These are phyloP conservation scores for Mucor ambiguus DNA, from an alignment of 371 early-diverging fungal genomes.

Conservation along the genomic window DNA sequence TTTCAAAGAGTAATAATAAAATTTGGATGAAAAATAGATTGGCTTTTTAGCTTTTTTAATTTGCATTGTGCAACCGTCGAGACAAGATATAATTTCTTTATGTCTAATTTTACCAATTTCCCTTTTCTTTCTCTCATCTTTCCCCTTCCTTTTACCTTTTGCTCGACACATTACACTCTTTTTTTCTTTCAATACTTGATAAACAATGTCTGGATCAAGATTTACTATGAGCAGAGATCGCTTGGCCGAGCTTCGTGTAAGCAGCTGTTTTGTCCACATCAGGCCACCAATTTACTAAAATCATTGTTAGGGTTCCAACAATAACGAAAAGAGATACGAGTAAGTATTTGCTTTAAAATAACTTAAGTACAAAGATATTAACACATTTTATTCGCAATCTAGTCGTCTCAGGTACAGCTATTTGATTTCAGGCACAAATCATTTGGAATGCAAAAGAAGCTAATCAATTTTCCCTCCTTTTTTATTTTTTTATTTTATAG, in stretches of 20 bases:
- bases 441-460: not conserved
- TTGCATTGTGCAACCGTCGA: constrained; percentile 10
- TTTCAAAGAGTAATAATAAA: constrained; percentile 2
- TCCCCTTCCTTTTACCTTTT: constrained; percentile 21
- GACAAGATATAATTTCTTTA: constrained; percentile 11
- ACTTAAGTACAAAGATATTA: not conserved
- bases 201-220: constrained; percentile 42
- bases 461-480: constrained; percentile 1
- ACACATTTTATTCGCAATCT: not conserved
- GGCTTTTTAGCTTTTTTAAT: constrained; percentile 4
- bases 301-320: constrained; percentile 26
- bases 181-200: constrained; percentile 6
- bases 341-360: constrained; percentile 25
- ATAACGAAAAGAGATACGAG: constrained; percentile 48
- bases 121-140: constrained; percentile 15
- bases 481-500: constrained; percentile 12
- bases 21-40: not conserved
- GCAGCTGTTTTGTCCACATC: not conserved
- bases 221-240: constrained; percentile 60
- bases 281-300: not conserved
- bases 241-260: constrained; percentile 50
- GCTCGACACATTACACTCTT: constrained; percentile 1
- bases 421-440: not conserved
- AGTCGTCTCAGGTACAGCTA: constrained; percentile 44
- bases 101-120: not conserved